Conservation (phyloP, 1,284 basidiomycete genomes). For the Apiotrichum domesticum region DNA sequence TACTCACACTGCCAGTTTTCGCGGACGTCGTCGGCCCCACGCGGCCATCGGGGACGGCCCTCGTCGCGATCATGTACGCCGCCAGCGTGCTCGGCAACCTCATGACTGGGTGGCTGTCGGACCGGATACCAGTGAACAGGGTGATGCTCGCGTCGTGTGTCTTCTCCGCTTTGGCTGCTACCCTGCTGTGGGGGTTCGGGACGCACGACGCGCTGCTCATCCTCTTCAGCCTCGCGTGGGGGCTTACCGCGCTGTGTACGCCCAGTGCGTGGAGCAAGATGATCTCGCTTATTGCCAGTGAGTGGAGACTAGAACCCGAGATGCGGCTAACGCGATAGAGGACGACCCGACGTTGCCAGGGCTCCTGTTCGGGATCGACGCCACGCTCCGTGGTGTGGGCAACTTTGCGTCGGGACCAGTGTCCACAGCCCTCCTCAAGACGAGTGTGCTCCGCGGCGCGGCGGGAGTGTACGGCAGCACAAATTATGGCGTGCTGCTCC, state of each 20-base stretch:
- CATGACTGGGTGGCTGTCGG: constrained; percentile 37
- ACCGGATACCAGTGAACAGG: constrained; percentile 28
- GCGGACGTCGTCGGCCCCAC: constrained; percentile 34
- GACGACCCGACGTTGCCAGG: constrained; percentile 29
- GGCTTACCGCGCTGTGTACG: constrained; percentile 28
- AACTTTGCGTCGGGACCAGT: constrained; percentile 41
- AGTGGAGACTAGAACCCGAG: too few species aligned
- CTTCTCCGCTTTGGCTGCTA: constrained; percentile 30
- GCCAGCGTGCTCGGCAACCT: constrained; percentile 39
- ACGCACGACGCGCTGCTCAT: constrained; percentile 27
- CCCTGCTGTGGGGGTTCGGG: constrained; percentile 45
- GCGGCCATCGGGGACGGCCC: constrained; percentile 32
- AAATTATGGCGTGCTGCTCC: constrained; percentile 20
- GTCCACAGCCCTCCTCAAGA: constrained; percentile 30
- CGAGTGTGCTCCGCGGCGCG: constrained; percentile 20
- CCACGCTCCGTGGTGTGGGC: constrained; percentile 38
- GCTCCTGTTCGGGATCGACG: constrained; percentile 36
- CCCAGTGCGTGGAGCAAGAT: constrained; percentile 4
- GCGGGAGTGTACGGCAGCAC: constrained; percentile 37
- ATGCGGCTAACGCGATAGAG: not conserved
- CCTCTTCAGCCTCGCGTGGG: constrained; percentile 30
- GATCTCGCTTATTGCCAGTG: constrained; percentile 3
- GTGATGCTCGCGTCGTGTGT: constrained; percentile 34
- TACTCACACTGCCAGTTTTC: constrained; percentile 20
- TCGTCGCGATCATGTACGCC: constrained; percentile 43